Percentiles rank a stretch among this genome's conserved stretches.
phyloP scores from a whole-genome alignment of 2,329 filamentous ascomycete genomes.

The Hymenoscyphus linearis region DNA sequence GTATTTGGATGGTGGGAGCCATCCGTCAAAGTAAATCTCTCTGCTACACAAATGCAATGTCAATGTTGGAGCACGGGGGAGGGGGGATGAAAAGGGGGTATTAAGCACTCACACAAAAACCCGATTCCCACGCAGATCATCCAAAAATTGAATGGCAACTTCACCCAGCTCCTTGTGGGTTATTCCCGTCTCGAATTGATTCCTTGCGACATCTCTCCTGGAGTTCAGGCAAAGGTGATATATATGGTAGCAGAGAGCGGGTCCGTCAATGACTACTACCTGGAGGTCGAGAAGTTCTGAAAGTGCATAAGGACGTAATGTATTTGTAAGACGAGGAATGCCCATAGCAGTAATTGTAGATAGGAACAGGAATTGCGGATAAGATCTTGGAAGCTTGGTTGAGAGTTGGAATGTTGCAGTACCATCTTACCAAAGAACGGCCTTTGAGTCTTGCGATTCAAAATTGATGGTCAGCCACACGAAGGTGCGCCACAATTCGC shows the following conservation, averaged over 20 bases:
- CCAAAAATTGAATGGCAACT: constrained; percentile 57
- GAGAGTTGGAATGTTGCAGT: not conserved
- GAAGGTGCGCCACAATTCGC: too few relatives aligned
- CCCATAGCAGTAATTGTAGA: constrained; percentile 43
- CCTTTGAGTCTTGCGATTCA: too few relatives aligned
- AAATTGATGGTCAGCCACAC: too few relatives aligned
- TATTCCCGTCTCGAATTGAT: constrained; percentile 48
- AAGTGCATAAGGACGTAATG: constrained; percentile 48
- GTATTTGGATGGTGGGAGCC: constrained; percentile 52
- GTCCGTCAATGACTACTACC: constrained; percentile 64
- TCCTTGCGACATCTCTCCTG: constrained; percentile 32
- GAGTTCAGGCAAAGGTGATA: constrained; percentile 50
- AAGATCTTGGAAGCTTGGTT: not conserved
- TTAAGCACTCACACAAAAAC: constrained; percentile 52
- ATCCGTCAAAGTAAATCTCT: constrained; percentile 81
- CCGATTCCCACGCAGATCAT: constrained; percentile 48
- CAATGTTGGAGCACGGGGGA: constrained; percentile 13
- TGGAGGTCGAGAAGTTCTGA: constrained; percentile 38
- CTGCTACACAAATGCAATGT: too few relatives aligned
- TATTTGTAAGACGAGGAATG: constrained; percentile 50
- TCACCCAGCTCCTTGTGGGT: constrained; percentile 59
- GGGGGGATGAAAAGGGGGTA: not conserved
- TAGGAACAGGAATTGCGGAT: not conserved
- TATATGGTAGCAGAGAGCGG: constrained; percentile 70
- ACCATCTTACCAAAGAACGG: too few relatives aligned